These are phyloP conservation scores for Xylariaceae sp. DNA, from an alignment of 2,329 filamentous ascomycete species.

Conservation along the genomic window DNA sequence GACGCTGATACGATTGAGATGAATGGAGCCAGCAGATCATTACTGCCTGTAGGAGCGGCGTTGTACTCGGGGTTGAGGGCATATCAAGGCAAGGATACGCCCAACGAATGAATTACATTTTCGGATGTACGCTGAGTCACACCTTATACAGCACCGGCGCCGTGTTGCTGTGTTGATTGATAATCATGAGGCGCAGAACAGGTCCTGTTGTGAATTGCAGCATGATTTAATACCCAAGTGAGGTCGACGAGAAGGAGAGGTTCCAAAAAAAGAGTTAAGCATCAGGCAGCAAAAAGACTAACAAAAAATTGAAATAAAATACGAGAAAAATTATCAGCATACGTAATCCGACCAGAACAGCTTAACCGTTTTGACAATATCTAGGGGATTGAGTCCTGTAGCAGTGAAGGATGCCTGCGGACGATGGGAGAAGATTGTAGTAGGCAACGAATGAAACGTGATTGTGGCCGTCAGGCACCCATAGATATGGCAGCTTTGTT, in stretches of 20 bases:
- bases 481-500: constrained; percentile 1
- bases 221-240: constrained; percentile 1
- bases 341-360: no score
- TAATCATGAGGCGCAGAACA: neutral
- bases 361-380: neutral
- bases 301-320: no score
- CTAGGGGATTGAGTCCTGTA: neutral
- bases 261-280: neutral
- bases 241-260: neutral
- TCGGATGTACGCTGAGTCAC: constrained; percentile 1
- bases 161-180: neutral
- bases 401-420: neutral
- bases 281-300: neutral
- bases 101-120: neutral
- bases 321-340: no score
- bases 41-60: neutral
- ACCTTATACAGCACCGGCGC: neutral
- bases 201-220: neutral
- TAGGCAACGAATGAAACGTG: neutral
- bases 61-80: neutral
- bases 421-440: neutral
- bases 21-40: constrained; percentile 8
- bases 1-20: neutral
- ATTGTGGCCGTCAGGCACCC: constrained; percentile 14
- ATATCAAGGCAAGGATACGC: neutral